phyloP scores from a whole-genome alignment of 768 basidiomycete species.

The Cystobasidium tubakii region DNA sequence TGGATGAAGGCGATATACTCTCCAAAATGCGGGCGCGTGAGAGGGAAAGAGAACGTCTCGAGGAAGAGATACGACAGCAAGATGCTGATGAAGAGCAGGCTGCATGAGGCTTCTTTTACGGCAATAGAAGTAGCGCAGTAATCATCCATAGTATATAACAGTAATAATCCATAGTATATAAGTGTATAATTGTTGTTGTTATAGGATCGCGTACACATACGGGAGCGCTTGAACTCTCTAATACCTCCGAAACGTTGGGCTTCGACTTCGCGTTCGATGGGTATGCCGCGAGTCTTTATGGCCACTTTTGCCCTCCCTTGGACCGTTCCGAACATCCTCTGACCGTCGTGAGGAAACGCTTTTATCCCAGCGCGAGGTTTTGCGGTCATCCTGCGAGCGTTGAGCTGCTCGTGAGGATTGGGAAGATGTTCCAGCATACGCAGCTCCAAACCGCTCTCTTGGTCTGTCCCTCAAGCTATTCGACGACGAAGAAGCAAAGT shows the following conservation, averaged over 20 bases:
- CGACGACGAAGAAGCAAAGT: conserved; percentile 33
- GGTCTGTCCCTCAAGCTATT: background rate
- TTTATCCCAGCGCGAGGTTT: conserved; percentile 5
- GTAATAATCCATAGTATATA: background rate
- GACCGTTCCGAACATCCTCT: background rate
- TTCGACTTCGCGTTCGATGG: background rate
- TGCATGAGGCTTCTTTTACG: background rate
- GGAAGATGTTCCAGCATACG: background rate
- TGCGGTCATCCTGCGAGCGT: background rate
- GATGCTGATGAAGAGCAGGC: conserved; percentile 20
- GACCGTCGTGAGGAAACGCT: background rate
- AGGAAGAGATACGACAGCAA: conserved; percentile 41
- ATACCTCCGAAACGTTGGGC: background rate
- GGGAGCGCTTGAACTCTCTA: background rate
- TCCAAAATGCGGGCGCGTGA: conserved; percentile 36
- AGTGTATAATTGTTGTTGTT: background rate
- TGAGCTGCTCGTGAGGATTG: background rate
- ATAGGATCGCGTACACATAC: background rate
- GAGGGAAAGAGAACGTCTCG: conserved; percentile 41
- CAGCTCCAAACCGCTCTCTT: background rate
- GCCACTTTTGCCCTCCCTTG: background rate
- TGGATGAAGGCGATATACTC: conserved; percentile 39
- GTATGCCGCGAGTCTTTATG: background rate
- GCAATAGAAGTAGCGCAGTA: background rate
- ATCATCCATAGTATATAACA: background rate